Base-by-base conservation (phyloP, 2,329 filamentous ascomycete species). In the Arachnopeziza araneosa region DNA sequence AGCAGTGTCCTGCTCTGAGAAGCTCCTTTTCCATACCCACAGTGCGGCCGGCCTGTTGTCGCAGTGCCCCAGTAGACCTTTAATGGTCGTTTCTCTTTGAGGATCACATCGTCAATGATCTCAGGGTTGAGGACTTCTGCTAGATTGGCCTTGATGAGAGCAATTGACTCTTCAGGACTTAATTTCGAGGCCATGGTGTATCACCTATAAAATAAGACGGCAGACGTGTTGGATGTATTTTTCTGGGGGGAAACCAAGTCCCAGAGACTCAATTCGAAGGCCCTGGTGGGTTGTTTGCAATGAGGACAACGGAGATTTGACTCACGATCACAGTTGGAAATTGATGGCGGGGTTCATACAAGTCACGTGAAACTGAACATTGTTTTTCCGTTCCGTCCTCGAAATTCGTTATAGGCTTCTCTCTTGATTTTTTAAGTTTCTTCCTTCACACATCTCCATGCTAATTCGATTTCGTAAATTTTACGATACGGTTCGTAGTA, bases 21-120 rank as follows among this genome's bases (percentile, higher is more conserved):
- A 30, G 9, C 26, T 30, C 26, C 5, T 30, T 30, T 30, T 9
- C 26, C 26, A 4, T 30, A 30, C 26, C 91, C 93, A 73, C 86
- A 90, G 75, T 97, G 93, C 58, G 92, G 92, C 62, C 87, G 83
- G n/a, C 91, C 91, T 12, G 69, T 71, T 4, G 69, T 68, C 26
- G 69, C 69, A 0, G 91, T 96, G 19, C 91, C 84, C 91, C 90
- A 96, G 84, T 96, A 96, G 74, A 96, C 85, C 73, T 86, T 88
- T 56, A 90, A 82, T 57, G 86, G 83, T 53, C 87, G 82, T 57
- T 90, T 86, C 73, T 90, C 82, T 61, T 85, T 85, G 65, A 88
- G 75, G 64, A 93, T 82, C 52, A 85, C 77, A 70, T 85, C 80
- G 73, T 92, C 84, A 71, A 95, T 89, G 64, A 96, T 91, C 71